Conservation (phyloP, 495 filamentous ascomycete genomes). For the Schizothecium vesticola region DNA sequence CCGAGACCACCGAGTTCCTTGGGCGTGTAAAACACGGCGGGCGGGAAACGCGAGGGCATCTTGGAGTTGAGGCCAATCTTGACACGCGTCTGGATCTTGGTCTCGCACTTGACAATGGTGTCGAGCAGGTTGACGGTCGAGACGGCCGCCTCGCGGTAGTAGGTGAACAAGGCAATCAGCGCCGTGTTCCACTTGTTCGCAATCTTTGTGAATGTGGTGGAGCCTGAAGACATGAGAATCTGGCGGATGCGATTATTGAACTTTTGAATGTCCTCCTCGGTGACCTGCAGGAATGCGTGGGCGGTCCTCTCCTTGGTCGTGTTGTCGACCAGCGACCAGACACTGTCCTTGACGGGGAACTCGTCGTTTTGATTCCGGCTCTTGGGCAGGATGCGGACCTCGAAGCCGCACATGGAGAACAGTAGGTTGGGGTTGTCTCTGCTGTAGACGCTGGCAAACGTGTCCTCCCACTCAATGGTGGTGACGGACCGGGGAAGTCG, state of each 20-base stretch:
- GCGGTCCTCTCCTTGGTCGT: slow-evolving; percentile 94
- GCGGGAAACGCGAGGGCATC: slow-evolving; percentile 99
- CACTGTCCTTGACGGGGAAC: slow-evolving; percentile 94
- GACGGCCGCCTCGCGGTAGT: slow-evolving; percentile 98
- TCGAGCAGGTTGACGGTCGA: slow-evolving; percentile 93
- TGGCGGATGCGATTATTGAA: slow-evolving; percentile 99
- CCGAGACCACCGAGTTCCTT: slow-evolving; percentile 97
- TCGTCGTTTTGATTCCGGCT: slow-evolving; percentile 91
- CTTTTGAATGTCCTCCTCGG: slow-evolving; percentile 96
- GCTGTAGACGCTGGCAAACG: slow-evolving; percentile 98
- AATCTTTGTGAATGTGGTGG: slow-evolving; percentile 99
- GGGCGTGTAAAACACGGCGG: slow-evolving; percentile 97
- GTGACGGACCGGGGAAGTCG: slow-evolving; percentile 88
- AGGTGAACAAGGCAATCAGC: slow-evolving; percentile 97
- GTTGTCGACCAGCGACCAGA: slow-evolving; percentile 96
- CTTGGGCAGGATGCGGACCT: slow-evolving; percentile 96
- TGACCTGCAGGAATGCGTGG: slow-evolving; percentile 96
- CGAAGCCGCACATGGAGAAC: slow-evolving; percentile 98
- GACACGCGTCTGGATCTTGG: slow-evolving; percentile 98
- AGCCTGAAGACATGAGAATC: slow-evolving; percentile 98
- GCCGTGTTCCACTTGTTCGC: slow-evolving; percentile 99
- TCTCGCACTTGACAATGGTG: slow-evolving; percentile 99
- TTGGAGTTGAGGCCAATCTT: slow-evolving; percentile 99
- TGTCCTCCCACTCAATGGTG: slow-evolving; percentile 99
- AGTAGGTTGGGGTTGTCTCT: slow-evolving; percentile 95